These are phyloP conservation scores for Ustilago hordei DNA, from an alignment of 1,284 basidiomycete genomes.

Conservation along the genomic window DNA sequence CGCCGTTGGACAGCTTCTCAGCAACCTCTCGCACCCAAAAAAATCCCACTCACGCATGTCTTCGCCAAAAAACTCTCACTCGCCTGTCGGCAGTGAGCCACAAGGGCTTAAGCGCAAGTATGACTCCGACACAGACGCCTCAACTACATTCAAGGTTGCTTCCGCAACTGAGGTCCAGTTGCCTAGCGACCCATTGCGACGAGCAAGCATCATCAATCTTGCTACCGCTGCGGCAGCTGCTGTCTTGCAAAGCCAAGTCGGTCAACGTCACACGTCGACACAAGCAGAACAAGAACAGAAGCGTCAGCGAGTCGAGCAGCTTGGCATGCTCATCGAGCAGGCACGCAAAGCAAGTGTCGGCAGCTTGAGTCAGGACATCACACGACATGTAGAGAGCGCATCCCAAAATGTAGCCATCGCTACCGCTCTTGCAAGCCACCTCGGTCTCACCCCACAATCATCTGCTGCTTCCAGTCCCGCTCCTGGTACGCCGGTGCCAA, in stretches of 20 bases:
- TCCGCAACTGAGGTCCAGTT: slow-evolving; percentile 38
- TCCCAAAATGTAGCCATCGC: slow-evolving; percentile 45
- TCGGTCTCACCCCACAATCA: slow-evolving; percentile 35
- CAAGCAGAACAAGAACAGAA: slow-evolving; percentile 43
- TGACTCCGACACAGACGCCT: slow-evolving; percentile 21
- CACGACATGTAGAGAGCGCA: slow-evolving; percentile 28
- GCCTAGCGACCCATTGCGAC: slow-evolving; percentile 33
- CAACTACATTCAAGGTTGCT: slow-evolving; percentile 20
- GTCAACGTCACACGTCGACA: slow-evolving; percentile 33
- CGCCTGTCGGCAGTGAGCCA: slow-evolving; percentile 17
- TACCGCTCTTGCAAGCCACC: slow-evolving; percentile 31
- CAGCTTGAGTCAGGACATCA: slow-evolving; percentile 28
- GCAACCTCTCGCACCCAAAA: slow-evolving; percentile 29
- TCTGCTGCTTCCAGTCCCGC: slow-evolving; percentile 29
- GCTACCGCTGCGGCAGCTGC: slow-evolving; percentile 48
- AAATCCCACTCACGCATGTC: slow-evolving; percentile 20
- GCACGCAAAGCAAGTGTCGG: slow-evolving; percentile 43
- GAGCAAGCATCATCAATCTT: slow-evolving; percentile 53
- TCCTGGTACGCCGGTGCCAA: slow-evolving; percentile 20
- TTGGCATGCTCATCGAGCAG: slow-evolving; percentile 47
- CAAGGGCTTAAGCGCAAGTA: slow-evolving; percentile 37
- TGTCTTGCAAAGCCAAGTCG: slow-evolving; percentile 40
- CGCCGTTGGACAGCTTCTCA: slow-evolving; percentile 38
- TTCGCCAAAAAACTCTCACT: slow-evolving; percentile 25
- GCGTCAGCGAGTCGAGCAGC: slow-evolving; percentile 49